Percentiles rank a stretch among this genome's conserved stretches.
Evolutionary conservation across 257 asterid genomes (phyloP).

Genomic region (Solanum clarkiae): DNA sequence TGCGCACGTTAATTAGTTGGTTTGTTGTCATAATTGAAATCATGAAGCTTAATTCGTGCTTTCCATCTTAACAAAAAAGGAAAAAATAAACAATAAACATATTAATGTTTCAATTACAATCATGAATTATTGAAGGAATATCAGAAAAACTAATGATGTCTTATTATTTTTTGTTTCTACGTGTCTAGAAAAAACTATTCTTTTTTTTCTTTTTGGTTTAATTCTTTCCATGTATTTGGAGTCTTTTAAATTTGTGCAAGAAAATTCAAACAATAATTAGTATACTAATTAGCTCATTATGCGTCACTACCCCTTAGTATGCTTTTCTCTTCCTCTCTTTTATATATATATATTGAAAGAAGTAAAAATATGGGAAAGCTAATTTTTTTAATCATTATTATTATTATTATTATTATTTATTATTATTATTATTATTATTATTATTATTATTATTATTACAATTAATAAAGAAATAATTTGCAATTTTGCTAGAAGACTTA

Average conservation of each 20-base stretch:
- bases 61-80: neutral
- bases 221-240: neutral
- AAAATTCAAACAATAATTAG: neutral
- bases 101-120: neutral
- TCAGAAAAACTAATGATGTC: neutral
- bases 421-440: no score
- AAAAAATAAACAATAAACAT: neutral
- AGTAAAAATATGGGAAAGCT: neutral
- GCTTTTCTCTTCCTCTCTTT: neutral
- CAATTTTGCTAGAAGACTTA: no score
- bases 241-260: neutral
- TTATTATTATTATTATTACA: no score
- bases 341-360: neutral
- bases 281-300: neutral
- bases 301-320: neutral
- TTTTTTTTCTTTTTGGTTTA: neutral
- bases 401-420: no score
- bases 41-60: neutral
- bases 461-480: no score
- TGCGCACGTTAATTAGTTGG: conserved; percentile 1
- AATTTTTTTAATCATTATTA: no score
- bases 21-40: neutral
- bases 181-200: neutral
- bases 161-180: neutral
- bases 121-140: neutral